These are phyloP conservation scores for Fusarium lyarnte DNA, from an alignment of 2,329 filamentous ascomycete species.

Conservation along the genomic window DNA sequence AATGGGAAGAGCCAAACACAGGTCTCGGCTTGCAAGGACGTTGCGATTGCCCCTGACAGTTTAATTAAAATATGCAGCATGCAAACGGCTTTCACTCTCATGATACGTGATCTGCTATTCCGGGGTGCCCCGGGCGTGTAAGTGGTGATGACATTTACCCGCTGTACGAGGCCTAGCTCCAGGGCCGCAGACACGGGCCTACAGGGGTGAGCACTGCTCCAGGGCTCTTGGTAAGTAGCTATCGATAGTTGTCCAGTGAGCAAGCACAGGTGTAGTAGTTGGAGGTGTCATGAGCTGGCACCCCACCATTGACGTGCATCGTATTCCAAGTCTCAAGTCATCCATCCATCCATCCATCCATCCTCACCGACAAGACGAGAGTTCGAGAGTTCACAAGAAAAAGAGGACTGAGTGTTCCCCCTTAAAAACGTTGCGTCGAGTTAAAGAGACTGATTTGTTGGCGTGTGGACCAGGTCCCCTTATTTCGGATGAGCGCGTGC, in stretches of 20 bases:
- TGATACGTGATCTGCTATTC: conserved; percentile 17
- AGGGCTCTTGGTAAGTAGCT: not conserved
- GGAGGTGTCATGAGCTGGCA: conserved; percentile 42
- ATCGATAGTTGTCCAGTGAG: conserved; percentile 46
- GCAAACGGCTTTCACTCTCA: conserved; percentile 21
- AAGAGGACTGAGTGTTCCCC: conserved; percentile 35
- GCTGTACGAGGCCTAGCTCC: conserved; percentile 31
- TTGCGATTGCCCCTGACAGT: conserved; percentile 23
- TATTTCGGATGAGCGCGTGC: conserved; percentile 14
- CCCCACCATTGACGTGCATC: conserved; percentile 34
- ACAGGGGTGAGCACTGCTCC: conserved; percentile 8
- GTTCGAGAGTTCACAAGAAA: conserved; percentile 9
- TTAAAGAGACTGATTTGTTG: conserved; percentile 32
- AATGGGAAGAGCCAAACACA: conserved; percentile 24
- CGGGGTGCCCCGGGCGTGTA: conserved; percentile 23
- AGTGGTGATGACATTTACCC: conserved; percentile 36
- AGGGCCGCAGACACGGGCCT: conserved; percentile 23
- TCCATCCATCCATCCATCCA: conserved; percentile 28
- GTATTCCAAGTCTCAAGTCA: conserved; percentile 20
- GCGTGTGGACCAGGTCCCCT: conserved; percentile 38
- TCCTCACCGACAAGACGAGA: conserved; percentile 11
- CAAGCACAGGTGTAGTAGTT: conserved; percentile 27
- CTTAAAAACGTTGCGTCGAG: conserved; percentile 6
- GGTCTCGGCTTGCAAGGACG: conserved; percentile 7
- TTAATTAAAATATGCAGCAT: conserved; percentile 38